A percentile compares a stretch with the other conserved stretches of the same genome.
phyloP scores from a whole-genome alignment of 805 yeast genomes.

The Middelhovenomyces tepae region DNA sequence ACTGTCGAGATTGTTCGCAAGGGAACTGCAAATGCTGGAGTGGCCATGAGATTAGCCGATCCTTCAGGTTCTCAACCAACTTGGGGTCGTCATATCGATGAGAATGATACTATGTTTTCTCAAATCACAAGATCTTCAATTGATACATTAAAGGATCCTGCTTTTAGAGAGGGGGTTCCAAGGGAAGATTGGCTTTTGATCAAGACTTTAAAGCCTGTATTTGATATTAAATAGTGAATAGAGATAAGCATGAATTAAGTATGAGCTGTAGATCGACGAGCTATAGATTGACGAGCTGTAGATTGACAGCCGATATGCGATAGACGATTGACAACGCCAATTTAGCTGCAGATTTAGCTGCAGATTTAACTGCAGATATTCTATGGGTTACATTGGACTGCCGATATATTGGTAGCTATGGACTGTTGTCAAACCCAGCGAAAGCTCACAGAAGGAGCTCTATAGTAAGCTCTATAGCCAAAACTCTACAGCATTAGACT shows the following conservation, averaged over 20 bases:
- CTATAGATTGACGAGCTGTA: too few species aligned
- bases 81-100: conserved; percentile 99
- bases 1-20: conserved; percentile 70
- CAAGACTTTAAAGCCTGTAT: conserved; percentile 77
- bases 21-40: conserved; percentile 97
- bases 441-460: too few species aligned
- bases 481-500: too few species aligned
- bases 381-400: too few species aligned
- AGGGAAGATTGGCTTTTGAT: conserved; percentile 94
- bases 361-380: too few species aligned
- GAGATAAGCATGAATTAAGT: conserved; percentile 2
- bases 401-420: too few species aligned
- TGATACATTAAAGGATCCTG: conserved; percentile 96
- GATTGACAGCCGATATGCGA: too few species aligned
- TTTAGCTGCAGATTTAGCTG: too few species aligned
- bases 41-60: conserved; percentile 93
- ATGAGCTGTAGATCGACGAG: too few species aligned
- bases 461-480: too few species aligned
- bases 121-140: conserved; percentile 81
- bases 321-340: too few species aligned
- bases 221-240: conserved; percentile 57
- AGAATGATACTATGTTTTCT: conserved; percentile 84
- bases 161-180: conserved; percentile 88
- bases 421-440: too few species aligned
- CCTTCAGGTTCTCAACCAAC: conserved; percentile 81